phyloP scores from a whole-genome alignment of 805 yeast species.

The Pichia californica region DNA sequence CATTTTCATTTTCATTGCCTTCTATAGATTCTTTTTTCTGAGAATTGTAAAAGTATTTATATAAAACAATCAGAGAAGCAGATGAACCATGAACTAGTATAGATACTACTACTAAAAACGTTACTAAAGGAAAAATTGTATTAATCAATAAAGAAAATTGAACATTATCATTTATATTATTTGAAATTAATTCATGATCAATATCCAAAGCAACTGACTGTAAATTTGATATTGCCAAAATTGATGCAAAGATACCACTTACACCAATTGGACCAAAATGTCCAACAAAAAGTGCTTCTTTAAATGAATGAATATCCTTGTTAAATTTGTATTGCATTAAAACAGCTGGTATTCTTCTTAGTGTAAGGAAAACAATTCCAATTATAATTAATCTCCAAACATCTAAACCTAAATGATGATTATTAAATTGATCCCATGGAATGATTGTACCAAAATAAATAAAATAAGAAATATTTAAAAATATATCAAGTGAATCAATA shows the following conservation, averaged over 20 bases:
- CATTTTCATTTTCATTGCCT: neutral
- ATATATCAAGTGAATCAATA: constrained; percentile 54
- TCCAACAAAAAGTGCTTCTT: constrained; percentile 63
- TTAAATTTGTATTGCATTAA: constrained; percentile 47
- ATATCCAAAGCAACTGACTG: constrained; percentile 29
- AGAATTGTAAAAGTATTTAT: constrained; percentile 30
- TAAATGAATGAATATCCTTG: constrained; percentile 53
- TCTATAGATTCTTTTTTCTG: neutral
- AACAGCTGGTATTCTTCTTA: constrained; percentile 50
- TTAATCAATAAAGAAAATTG: constrained; percentile 25
- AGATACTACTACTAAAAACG: constrained; percentile 44
- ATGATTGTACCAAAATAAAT: constrained; percentile 61
- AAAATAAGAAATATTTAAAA: constrained; percentile 57
- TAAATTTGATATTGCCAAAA: constrained; percentile 24
- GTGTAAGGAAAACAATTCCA: constrained; percentile 44
- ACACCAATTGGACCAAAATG: constrained; percentile 70
- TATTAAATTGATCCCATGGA: constrained; percentile 59
- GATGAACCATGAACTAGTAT: constrained; percentile 54
- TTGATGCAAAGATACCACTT: constrained; percentile 28
- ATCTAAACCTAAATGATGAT: constrained; percentile 36
- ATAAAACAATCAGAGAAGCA: constrained; percentile 52
- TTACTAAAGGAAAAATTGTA: constrained; percentile 43
- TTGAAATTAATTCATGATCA: constrained; percentile 25
- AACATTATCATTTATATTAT: constrained; percentile 18
- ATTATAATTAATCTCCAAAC: constrained; percentile 45